Base-by-base conservation (phyloP, 108 stramenopile genomes). In the Stephanodiscus triporus region DNA sequence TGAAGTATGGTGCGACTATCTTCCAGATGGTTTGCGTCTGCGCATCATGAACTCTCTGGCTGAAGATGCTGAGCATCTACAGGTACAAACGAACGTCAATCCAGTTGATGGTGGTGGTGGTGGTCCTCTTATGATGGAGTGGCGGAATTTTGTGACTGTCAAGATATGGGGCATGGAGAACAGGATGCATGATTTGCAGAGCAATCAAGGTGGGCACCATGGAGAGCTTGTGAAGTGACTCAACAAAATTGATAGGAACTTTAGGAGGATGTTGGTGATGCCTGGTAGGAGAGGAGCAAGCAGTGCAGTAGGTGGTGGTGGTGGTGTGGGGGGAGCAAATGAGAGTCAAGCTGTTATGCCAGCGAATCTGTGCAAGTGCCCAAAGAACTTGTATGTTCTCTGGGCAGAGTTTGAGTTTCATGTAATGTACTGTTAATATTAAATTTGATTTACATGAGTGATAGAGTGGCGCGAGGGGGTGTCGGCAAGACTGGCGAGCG, bases 401-500 rank as follows among this genome's bases (percentile, higher is more conserved):
- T 80, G 78, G 78, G 36, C 66, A 14, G 78, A 80, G 68, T 80
- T 68, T 58, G 57, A 74, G 32, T 61, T 9, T 68, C 72, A 72
- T 22, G n/a, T 74, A n/a, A n/a, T n/a, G n/a, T n/a, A n/a, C n/a
- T n/a, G n/a, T n/a, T n/a, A n/a, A n/a, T n/a, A n/a, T n/a, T n/a
- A n/a, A n/a, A n/a, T n/a, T n/a, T n/a, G n/a, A n/a, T n/a, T n/a
- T n/a, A n/a, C n/a, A n/a, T n/a, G n/a, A n/a, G n/a, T n/a, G n/a
- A n/a, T n/a, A n/a, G n/a, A n/a, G n/a, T n/a, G n/a, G n/a, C n/a
- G n/a, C n/a, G n/a, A n/a, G n/a, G n/a, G n/a, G n/a, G n/a, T n/a
- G n/a, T n/a, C n/a, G n/a, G n/a, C n/a, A n/a, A n/a, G n/a, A n/a
- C n/a, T n/a, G n/a, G n/a, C n/a, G n/a, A n/a, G n/a, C n/a, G n/a